phyloP scores from a whole-genome alignment of 257 asterid genomes.

The Solanum acaule region DNA sequence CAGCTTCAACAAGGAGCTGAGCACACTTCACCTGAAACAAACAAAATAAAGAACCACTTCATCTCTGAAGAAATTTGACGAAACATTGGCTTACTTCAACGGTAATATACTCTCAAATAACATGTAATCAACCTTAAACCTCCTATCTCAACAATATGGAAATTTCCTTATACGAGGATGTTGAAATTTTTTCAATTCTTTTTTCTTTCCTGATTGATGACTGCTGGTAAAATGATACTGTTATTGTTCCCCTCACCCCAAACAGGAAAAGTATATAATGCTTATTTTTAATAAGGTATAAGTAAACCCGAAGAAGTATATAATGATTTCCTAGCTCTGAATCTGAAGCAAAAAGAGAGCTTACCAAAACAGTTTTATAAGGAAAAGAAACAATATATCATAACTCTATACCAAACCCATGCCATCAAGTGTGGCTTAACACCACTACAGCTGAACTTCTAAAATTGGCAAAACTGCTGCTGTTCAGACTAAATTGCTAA shows the following conservation, averaged over 20 bases:
- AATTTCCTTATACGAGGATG: neutral
- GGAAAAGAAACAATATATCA: neutral
- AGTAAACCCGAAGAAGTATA: neutral
- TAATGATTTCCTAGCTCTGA: neutral
- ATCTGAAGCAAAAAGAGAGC: neutral
- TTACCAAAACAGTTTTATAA: neutral
- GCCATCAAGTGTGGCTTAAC: neutral
- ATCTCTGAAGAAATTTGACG: neutral
- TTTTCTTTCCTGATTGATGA: neutral
- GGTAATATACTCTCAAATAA: neutral
- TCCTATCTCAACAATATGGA: neutral
- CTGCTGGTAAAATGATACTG: neutral
- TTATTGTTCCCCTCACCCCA: neutral
- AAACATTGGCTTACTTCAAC: neutral
- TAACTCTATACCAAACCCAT: neutral
- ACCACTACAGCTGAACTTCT: neutral
- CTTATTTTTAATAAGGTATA: neutral
- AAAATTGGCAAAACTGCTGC: neutral
- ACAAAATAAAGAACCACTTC: neutral
- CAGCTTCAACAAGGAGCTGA: slow-evolving; percentile 88
- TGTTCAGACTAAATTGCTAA: neutral
- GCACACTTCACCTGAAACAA: slow-evolving; percentile 73
- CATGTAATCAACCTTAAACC: neutral
- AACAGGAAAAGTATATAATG: neutral
- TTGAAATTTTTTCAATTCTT: neutral